These are phyloP conservation scores for Alnus glutinosa DNA, from an alignment of 306 rosid genomes.

Conservation along the genomic window DNA sequence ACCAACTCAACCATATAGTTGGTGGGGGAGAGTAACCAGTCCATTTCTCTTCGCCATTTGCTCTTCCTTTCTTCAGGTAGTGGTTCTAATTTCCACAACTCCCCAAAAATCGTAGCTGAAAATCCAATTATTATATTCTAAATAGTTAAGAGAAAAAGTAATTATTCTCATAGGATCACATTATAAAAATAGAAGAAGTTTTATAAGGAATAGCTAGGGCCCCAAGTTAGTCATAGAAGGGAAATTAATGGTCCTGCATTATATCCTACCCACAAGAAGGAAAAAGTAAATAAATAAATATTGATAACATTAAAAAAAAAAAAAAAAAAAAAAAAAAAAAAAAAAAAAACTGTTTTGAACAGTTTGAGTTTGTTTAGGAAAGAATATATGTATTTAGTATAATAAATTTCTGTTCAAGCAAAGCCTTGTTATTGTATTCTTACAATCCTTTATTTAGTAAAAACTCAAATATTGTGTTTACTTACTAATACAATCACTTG, in stretches of 20 bases:
- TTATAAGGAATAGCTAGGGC: not conserved
- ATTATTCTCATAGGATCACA: not conserved
- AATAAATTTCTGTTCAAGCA: not conserved
- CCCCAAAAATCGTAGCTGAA: constrained; percentile 87
- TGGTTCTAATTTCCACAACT: constrained; percentile 95
- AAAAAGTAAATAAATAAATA: too few species aligned
- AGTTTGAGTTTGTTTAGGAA: not conserved
- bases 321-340: not conserved
- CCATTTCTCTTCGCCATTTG: constrained; percentile 86
- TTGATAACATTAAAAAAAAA: too few species aligned
- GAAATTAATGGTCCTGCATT: not conserved
- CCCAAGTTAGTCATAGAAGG: not conserved
- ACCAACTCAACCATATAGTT: constrained; percentile 94
- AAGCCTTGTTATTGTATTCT: not conserved
- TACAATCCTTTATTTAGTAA: not conserved
- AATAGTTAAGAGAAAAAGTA: not conserved
- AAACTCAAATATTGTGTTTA: not conserved
- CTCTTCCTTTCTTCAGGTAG: constrained; percentile 72
- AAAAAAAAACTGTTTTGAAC: constrained; percentile 3
- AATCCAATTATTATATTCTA: constrained; percentile 17
- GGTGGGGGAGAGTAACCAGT: constrained; percentile 90
- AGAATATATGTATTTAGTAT: not conserved
- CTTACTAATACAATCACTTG: not conserved
- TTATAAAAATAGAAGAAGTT: constrained; percentile 20
- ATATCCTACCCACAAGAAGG: too few species aligned